Evolutionary conservation across 108 stramenopile genomes (phyloP).

Genomic region (Pseudonitzschia multiseries): DNA sequence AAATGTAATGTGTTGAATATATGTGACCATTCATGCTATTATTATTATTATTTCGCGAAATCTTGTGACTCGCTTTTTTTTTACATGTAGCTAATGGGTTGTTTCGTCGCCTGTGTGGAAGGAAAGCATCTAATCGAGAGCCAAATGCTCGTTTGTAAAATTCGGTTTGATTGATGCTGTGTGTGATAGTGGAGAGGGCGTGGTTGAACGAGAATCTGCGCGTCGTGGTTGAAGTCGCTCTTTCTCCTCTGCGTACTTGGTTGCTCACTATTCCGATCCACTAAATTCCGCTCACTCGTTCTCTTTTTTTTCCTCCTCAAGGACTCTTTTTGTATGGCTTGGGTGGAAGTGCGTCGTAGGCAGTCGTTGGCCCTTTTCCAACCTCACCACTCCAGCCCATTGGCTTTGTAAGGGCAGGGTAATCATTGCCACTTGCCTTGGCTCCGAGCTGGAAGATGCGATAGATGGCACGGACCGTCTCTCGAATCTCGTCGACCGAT

Average conservation of each 20-base stretch:
- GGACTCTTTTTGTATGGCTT: constrained; percentile 41
- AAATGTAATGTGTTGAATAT: too few relatives aligned
- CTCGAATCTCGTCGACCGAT: constrained; percentile 64
- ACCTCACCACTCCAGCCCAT: constrained; percentile 73
- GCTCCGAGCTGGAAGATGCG: constrained; percentile 65
- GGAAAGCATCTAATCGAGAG: too few relatives aligned
- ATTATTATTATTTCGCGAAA: too few relatives aligned
- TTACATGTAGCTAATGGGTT: too few relatives aligned
- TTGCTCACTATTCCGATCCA: not conserved
- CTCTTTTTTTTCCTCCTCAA: not conserved
- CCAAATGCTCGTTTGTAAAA: not conserved
- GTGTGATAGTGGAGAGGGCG: not conserved
- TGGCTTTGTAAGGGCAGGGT: constrained; percentile 62
- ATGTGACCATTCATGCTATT: too few relatives aligned
- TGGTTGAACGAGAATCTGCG: not conserved
- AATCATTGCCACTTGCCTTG: constrained; percentile 79
- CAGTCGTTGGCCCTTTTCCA: constrained; percentile 69
- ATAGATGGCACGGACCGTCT: constrained; percentile 71
- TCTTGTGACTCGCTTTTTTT: too few relatives aligned
- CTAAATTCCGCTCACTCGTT: not conserved
- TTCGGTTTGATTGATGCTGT: not conserved
- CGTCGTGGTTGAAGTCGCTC: not conserved
- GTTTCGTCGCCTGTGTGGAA: too few relatives aligned
- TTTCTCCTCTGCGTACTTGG: not conserved
- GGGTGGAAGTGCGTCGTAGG: constrained; percentile 72